Evolutionary conservation across 2,329 filamentous ascomycete genomes (phyloP), one percentile per base, ranked within the genome.

Genomic region (Chaetomiaceae sp.): DNA sequence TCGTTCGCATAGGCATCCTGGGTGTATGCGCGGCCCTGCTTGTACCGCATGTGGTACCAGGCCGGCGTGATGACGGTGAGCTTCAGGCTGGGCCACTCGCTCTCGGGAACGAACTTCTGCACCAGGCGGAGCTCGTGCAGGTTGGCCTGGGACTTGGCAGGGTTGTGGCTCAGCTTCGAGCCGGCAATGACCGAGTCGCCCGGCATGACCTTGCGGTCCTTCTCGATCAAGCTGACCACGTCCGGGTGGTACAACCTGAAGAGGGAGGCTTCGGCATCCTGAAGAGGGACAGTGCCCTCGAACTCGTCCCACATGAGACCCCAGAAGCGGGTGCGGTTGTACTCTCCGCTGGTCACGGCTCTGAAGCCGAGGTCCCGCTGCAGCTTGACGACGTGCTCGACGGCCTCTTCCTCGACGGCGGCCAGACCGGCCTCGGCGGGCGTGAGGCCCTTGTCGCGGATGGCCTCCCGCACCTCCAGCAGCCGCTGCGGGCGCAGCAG

Each of bases 291-390:
- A 19, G 70, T 72, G 42, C 74, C 74, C 27, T 70, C 69, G 46
- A 76, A 73, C 56, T 76, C 73, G 45, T 76, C 71, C 72, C 73
- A 76, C 63, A 73, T 73, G 7, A 69, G 61, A 14, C 74, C 73
- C 73, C 73, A 74, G 62, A 73, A 73, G 36, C 70, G 67, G 12
- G 71, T 74, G 40, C 73, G 71, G 54, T 66, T 66, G 61, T 83
- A 89, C 66, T 90, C 86, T 60, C 86, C 86, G 56, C 82, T 83
- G 34, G 77, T 84, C 47, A 88, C 72, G 20, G 77, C 79, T 51
- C 78, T 77, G 60, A 84, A 76, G 38, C 84, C 81, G 2, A 84
- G 71, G 46, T 83, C 74, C 45, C 75, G 74, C 70, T 89, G 86
- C 49, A 82, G 69, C 61, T 81, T 74, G 45, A 88, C 80, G 19